Evolutionary conservation across 495 filamentous ascomycete species (phyloP).

Genomic region (Tuber microsphaerosporum): DNA sequence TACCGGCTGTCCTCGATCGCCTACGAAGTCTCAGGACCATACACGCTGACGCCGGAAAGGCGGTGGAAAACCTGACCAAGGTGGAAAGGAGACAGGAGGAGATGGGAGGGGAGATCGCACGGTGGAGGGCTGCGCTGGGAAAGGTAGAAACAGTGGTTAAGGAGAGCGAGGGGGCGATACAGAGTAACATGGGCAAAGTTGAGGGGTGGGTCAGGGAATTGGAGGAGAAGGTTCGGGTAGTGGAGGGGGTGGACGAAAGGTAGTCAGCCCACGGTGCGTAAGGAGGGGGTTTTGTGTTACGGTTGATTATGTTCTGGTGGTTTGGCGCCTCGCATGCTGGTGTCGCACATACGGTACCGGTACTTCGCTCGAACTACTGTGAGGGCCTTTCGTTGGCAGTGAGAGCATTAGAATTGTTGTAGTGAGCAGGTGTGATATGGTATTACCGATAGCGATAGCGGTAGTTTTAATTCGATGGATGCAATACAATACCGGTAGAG

Average conservation of each 20-base stretch:
- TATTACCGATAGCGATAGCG: not conserved
- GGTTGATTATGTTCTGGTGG: not conserved
- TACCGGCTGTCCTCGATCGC: slow-evolving; percentile 79
- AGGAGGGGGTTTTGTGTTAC: not conserved
- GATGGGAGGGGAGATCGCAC: slow-evolving; percentile 72
- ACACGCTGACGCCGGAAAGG: slow-evolving; percentile 80
- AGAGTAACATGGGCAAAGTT: slow-evolving; percentile 69
- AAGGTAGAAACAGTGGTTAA: slow-evolving; percentile 68
- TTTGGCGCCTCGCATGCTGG: not conserved
- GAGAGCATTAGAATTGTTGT: not conserved
- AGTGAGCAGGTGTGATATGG: not conserved
- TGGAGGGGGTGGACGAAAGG: slow-evolving; percentile 5
- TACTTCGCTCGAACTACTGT: not conserved
- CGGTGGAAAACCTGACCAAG: slow-evolving; percentile 66
- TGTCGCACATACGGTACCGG: not conserved
- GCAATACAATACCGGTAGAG: not conserved
- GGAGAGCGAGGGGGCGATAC: slow-evolving; percentile 61
- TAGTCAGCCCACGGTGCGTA: not conserved
- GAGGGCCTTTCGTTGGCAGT: not conserved
- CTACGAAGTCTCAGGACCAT: slow-evolving; percentile 74
- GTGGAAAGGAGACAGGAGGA: slow-evolving; percentile 74
- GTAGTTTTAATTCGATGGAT: not conserved
- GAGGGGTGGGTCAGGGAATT: slow-evolving; percentile 84
- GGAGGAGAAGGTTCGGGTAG: slow-evolving; percentile 58
- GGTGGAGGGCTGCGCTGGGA: slow-evolving; percentile 75